Percentiles rank a stretch among this genome's conserved stretches.
phyloP scores from a whole-genome alignment of 208 protist species.

The Acanthamoeba royreba region DNA sequence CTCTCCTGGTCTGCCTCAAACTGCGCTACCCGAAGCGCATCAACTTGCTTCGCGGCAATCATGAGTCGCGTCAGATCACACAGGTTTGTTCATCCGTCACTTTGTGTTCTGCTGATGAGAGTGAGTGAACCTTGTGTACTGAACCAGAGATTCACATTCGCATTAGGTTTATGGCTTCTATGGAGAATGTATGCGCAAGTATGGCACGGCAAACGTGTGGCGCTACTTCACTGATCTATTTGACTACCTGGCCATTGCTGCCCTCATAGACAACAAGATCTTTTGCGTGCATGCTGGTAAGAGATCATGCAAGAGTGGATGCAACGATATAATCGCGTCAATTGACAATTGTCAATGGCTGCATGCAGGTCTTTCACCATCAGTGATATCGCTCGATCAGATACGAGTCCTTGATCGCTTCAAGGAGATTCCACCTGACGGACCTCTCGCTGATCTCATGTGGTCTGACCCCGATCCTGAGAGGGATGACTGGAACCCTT shows the following conservation, averaged over 20 bases:
- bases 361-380: conserved; percentile 85
- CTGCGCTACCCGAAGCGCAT: conserved; percentile 94
- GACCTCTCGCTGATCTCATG: conserved; percentile 96
- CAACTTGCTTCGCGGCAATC: conserved; percentile 96
- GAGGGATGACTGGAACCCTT: conserved; percentile 35
- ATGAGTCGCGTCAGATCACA: conserved; percentile 97
- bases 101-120: too few species aligned
- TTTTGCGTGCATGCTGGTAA: conserved; percentile 75
- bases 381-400: conserved; percentile 90
- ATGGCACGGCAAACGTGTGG: conserved; percentile 94
- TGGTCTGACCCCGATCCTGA: conserved; percentile 97
- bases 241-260: conserved; percentile 95
- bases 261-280: conserved; percentile 94
- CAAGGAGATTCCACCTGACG: conserved; percentile 96
- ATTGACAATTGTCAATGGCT: neutral
- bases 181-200: conserved; percentile 98
- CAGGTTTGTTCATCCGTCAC: conserved; percentile 71
- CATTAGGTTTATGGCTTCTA: conserved; percentile 98
- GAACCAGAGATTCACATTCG: neutral
- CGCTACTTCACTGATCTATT: conserved; percentile 96
- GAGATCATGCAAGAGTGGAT: too few species aligned
- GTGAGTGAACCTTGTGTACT: too few species aligned
- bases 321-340: neutral
- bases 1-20: conserved; percentile 92
- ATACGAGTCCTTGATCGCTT: conserved; percentile 93